Evolutionary conservation across 495 filamentous ascomycete species (phyloP).

Genomic region (Staphylotrichum longicolle): DNA sequence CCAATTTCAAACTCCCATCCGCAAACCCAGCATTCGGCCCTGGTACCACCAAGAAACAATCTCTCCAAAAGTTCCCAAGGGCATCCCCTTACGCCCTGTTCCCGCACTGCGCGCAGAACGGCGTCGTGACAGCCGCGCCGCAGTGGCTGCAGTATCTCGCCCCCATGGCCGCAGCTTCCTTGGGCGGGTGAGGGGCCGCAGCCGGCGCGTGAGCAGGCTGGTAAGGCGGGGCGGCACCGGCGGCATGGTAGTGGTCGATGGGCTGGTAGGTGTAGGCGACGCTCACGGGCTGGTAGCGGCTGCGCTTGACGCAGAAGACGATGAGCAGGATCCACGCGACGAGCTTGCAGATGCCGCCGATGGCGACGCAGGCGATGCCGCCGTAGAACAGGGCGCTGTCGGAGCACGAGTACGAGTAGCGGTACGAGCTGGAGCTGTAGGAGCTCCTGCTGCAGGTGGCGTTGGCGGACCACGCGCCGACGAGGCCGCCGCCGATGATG

Average conservation of each 20-base stretch:
- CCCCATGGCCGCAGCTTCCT: not conserved
- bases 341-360: conserved; percentile 11
- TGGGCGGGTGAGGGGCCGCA: not conserved
- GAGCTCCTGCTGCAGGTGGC: too few species aligned
- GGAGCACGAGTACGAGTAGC: not conserved
- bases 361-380: conserved; percentile 5
- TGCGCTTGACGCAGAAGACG: conserved; percentile 15
- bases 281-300: not conserved
- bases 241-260: too few species aligned
- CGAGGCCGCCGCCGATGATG: conserved; percentile 11
- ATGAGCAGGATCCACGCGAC: conserved; percentile 11
- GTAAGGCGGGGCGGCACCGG: not conserved
- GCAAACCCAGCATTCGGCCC: too few species aligned
- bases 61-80: too few species aligned
- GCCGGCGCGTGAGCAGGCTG: not conserved
- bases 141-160: conserved; percentile 8
- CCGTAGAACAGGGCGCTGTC: conserved; percentile 2
- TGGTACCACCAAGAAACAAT: too few species aligned
- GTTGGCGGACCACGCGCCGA: conserved; percentile 3
- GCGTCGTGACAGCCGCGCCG: conserved; percentile 1
- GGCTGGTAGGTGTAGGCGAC: conserved; percentile 10
- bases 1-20: too few species aligned
- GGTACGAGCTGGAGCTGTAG: not conserved
- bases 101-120: conserved; percentile 7
- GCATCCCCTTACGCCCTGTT: conserved; percentile 1